Evolutionary conservation across 441 rosid genomes (phyloP), one percentile per base, ranked within the genome.

Genomic region (Macaranga tanarius): DNA sequence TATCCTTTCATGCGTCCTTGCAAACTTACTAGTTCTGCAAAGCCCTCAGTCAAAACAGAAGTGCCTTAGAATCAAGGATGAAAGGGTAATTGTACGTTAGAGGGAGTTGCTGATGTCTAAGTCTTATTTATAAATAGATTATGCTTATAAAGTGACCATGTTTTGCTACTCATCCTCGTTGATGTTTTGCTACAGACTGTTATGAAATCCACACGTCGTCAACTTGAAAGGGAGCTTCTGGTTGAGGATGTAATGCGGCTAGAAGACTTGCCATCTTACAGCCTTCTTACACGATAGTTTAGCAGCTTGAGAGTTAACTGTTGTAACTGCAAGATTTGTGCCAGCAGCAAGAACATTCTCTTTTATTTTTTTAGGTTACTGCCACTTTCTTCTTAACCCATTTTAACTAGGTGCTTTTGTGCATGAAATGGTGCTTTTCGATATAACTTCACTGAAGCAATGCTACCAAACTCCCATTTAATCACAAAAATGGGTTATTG

Each of bases 181-280:
- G 50, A 7, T 70, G 20, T 44, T 72, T 71, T 17, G 22, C 55
- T 69, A 72, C 89, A 95, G 99, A 87, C 92, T 58, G 98, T 95
- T 51, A 95, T 95, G 97, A 95, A 95, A 78, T 83, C 98, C 22
- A 95, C 99, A 13, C 89, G 98, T 17, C 86, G 96, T 62, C 95
- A 90, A 76, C 73, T 95, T 66, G 99, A 95, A 80, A 89, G 92
- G 77, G 98, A 95, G 83, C 96, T 95, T 26, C 82, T 95, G 82
- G 65, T 81, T 12, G 97, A 90, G 74, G 97, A 91, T 65, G 17
- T 88, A 42, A 86, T 83, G 62, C 76, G 89, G 31, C 79, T 91
- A 22, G 97, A 95, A 82, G 99, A 95, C 22, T 73, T 94, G 77
- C 97, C 99, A 10, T 90, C 97, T 1, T 90, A 85, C 78, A 54